Evolutionary conservation across 768 basidiomycete species (phyloP).

Genomic region (Mycena olivaceomarginata): DNA sequence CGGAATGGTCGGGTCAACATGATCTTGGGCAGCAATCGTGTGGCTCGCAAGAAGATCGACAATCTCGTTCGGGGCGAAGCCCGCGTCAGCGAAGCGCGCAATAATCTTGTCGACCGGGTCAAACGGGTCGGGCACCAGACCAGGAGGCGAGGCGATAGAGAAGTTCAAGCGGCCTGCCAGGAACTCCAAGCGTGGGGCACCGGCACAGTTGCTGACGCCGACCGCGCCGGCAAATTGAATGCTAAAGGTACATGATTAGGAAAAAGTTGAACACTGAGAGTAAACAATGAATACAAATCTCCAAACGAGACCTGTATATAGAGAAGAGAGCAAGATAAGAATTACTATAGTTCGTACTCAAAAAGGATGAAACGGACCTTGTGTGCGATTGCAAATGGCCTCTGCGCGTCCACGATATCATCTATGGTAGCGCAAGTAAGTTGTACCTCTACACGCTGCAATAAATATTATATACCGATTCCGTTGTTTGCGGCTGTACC

Average conservation of each 20-base stretch:
- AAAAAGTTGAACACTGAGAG: background rate
- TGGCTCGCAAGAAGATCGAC: constrained; percentile 58
- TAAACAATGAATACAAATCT: constrained; percentile 55
- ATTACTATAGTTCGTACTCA: too few species aligned
- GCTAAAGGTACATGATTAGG: constrained; percentile 18
- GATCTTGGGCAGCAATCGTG: constrained; percentile 49
- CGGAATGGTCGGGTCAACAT: constrained; percentile 49
- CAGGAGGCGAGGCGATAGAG: constrained; percentile 51
- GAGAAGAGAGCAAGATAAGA: too few species aligned
- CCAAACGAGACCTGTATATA: constrained; percentile 48
- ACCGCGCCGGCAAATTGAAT: constrained; percentile 60
- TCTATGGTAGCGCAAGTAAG: constrained; percentile 47
- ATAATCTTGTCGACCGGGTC: constrained; percentile 48
- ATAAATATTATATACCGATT: constrained; percentile 26
- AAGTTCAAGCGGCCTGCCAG: constrained; percentile 58
- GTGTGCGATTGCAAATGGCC: constrained; percentile 53
- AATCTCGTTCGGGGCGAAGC: constrained; percentile 56
- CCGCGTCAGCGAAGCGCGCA: constrained; percentile 48
- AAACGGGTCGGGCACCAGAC: constrained; percentile 59
- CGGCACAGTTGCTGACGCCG: constrained; percentile 60
- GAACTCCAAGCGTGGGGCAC: constrained; percentile 61
- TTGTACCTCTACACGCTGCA: background rate
- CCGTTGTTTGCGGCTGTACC: constrained; percentile 49
- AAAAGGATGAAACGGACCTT: constrained; percentile 39
- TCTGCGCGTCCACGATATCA: constrained; percentile 56